Evolutionary conservation across 306 rosid genomes (phyloP).

Genomic region (Vigna reflexopilosa): DNA sequence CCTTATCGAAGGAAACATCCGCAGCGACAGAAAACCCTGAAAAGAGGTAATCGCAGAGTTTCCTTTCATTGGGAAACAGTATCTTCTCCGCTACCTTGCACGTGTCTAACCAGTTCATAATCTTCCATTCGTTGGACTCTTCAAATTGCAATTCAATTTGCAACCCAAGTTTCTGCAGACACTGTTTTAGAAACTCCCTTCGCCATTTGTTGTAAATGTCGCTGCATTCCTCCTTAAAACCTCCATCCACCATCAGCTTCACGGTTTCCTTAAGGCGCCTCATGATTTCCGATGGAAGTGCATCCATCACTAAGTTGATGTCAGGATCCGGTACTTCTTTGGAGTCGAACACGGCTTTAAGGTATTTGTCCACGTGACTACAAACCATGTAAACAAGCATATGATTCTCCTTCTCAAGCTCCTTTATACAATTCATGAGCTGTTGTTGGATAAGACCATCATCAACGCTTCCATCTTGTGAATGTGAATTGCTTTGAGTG

Average conservation of each 20-base stretch:
- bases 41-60: no score
- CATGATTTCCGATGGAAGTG: neutral
- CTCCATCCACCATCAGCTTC: neutral
- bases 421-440: neutral
- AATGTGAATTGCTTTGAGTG: neutral
- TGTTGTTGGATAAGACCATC: neutral
- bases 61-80: no score
- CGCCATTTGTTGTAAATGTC: neutral
- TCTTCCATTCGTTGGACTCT: no score
- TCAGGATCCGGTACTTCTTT: neutral
- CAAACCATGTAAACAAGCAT: neutral
- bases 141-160: neutral
- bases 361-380: neutral
- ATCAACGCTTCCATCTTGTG: neutral
- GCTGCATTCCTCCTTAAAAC: neutral
- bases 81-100: no score
- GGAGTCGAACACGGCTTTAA: neutral
- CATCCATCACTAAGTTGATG: neutral
- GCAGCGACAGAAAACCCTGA: no score
- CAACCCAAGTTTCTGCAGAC: neutral
- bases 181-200: neutral
- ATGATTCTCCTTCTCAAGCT: neutral
- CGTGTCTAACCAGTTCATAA: no score
- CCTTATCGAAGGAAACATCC: no score
- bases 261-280: neutral